Evolutionary conservation across 805 yeast genomes (phyloP).

Genomic region (Torulaspora microellipsoides): DNA sequence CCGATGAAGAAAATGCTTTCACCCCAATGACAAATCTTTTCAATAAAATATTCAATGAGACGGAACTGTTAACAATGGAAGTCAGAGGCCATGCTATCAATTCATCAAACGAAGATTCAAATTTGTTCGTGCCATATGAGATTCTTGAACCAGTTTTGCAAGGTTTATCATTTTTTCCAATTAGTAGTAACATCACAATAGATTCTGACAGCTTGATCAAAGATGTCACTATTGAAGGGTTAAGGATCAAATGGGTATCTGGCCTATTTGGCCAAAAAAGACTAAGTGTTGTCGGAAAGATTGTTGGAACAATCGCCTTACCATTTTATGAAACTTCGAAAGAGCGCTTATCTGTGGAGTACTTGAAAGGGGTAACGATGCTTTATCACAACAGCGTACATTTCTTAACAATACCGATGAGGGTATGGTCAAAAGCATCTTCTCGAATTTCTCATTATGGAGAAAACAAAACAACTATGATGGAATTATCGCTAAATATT

Average conservation of each 20-base stretch:
- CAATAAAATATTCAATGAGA: conserved; percentile 21
- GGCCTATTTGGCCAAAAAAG: conserved; percentile 28
- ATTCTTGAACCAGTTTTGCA: conserved; percentile 14
- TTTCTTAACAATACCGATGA: conserved; percentile 43
- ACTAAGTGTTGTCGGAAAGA: conserved; percentile 39
- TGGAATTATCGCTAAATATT: conserved; percentile 38
- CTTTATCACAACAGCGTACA: conserved; percentile 37
- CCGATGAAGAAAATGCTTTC: conserved; percentile 30
- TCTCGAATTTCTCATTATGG: conserved; percentile 33
- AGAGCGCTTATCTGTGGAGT: conserved; percentile 30
- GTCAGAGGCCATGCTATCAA: conserved; percentile 14
- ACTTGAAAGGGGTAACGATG: conserved; percentile 41
- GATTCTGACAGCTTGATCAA: conserved; percentile 29
- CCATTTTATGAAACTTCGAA: conserved; percentile 30
- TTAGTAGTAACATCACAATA: conserved; percentile 23
- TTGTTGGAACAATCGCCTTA: conserved; percentile 31
- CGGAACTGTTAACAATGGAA: conserved; percentile 18
- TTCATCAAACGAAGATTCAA: neutral
- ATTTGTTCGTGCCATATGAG: conserved; percentile 16
- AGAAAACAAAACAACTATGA: conserved; percentile 23
- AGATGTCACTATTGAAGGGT: conserved; percentile 37
- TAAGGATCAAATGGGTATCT: conserved; percentile 34
- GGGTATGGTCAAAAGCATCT: conserved; percentile 43
- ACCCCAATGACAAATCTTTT: conserved; percentile 32
- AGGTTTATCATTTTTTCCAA: conserved; percentile 19